Conservation (phyloP, 371 early-diverging fungal genomes). For the Ordospora pajunii region DNA sequence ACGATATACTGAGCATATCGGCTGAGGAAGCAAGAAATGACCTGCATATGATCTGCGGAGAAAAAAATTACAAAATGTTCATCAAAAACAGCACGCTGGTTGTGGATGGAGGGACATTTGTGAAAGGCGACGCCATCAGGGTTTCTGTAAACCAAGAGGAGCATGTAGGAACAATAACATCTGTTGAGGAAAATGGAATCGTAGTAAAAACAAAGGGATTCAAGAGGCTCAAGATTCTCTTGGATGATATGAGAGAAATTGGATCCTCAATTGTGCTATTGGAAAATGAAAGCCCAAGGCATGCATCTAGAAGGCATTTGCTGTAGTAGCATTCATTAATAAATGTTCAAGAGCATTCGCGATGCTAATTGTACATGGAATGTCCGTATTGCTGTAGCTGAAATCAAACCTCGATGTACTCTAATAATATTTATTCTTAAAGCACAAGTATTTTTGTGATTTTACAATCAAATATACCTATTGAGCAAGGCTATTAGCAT, state of each 20-base stretch:
- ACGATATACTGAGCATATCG: background rate
- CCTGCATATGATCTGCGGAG: background rate
- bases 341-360: too few species aligned
- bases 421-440: too few species aligned
- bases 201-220: slow-evolving; percentile 16
- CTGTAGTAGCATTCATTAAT: too few species aligned
- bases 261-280: background rate
- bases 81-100: background rate
- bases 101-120: background rate
- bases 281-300: too few species aligned
- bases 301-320: too few species aligned
- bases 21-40: slow-evolving; percentile 4
- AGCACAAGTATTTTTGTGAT: too few species aligned
- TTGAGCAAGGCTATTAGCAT: too few species aligned
- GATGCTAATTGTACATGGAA: too few species aligned
- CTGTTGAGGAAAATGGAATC: background rate
- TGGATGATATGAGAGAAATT: slow-evolving; percentile 5
- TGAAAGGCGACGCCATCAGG: background rate
- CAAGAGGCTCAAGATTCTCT: background rate
- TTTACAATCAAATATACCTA: too few species aligned
- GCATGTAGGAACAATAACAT: background rate
- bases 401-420: too few species aligned
- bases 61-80: background rate
- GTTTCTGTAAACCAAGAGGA: background rate
- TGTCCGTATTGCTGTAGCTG: too few species aligned